Percentiles rank a stretch among this genome's conserved stretches.
Evolutionary conservation across 2,329 filamentous ascomycete genomes (phyloP).

Genomic region (Aureobasidium vineae): DNA sequence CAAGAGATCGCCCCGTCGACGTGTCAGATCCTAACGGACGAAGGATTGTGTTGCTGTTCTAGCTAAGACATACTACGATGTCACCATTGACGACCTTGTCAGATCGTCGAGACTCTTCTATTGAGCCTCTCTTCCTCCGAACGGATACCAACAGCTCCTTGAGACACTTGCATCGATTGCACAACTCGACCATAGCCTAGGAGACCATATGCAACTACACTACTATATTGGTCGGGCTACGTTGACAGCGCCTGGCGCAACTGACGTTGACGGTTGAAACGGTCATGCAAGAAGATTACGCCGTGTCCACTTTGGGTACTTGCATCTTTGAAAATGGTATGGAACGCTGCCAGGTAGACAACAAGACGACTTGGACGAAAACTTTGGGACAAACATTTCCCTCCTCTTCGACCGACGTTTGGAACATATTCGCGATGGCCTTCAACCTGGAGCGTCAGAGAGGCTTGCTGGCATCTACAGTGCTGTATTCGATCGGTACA

Average conservation of each 20-base stretch:
- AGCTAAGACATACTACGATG: too few species aligned
- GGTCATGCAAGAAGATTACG: slow-evolving; percentile 16
- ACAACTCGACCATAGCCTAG: not conserved
- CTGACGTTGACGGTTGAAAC: slow-evolving; percentile 8
- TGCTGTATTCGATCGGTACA: not conserved
- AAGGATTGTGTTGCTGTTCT: not conserved
- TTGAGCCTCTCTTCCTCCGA: not conserved
- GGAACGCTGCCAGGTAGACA: not conserved
- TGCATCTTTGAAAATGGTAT: slow-evolving; percentile 1
- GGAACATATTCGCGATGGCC: too few species aligned
- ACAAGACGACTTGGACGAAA: not conserved
- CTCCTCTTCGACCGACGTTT: too few species aligned
- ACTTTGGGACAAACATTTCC: too few species aligned
- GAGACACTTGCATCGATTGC: not conserved
- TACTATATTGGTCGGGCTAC: not conserved
- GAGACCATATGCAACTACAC: not conserved
- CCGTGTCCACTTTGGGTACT: not conserved
- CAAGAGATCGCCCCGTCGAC: not conserved
- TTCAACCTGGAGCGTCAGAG: not conserved
- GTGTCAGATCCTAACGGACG: not conserved
- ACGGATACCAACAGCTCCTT: not conserved
- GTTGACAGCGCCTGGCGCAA: not conserved
- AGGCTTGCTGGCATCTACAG: not conserved
- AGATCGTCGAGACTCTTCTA: not conserved
- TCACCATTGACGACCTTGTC: not conserved